phyloP scores from a whole-genome alignment of 106 monocot genomes.

The Acanthochlamys bracteata region DNA sequence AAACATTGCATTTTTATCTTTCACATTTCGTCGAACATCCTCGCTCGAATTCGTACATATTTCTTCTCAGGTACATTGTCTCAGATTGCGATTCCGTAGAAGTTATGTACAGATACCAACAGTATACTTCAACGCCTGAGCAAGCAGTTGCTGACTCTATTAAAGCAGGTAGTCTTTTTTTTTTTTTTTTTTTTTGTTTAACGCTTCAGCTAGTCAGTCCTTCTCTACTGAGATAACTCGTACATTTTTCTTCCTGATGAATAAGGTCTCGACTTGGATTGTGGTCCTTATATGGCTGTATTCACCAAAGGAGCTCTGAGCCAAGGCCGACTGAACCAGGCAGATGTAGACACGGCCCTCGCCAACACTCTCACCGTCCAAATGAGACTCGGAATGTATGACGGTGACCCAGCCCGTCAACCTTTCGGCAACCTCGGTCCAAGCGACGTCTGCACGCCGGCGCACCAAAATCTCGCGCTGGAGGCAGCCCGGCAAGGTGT shows the following conservation, averaged over 20 bases:
- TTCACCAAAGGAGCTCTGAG: constrained; percentile 49
- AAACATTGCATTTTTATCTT: too few species aligned
- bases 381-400: constrained; percentile 65
- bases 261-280: constrained; percentile 87
- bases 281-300: constrained; percentile 60
- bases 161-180: constrained; percentile 49
- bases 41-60: too few species aligned
- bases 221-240: too few species aligned
- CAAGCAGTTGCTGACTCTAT: constrained; percentile 84
- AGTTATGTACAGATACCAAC: constrained; percentile 76
- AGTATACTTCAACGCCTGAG: constrained; percentile 48
- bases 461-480: constrained; percentile 50
- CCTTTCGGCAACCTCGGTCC: constrained; percentile 30
- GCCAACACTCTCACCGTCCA: constrained; percentile 78
- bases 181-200: constrained; percentile 5
- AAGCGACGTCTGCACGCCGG: constrained; percentile 33
- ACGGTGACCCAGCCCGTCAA: constrained; percentile 32
- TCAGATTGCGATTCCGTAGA: constrained; percentile 97
- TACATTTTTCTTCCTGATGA: background rate
- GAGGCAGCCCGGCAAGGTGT: constrained; percentile 61
- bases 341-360: constrained; percentile 70
- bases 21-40: too few species aligned
- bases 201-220: too few species aligned
- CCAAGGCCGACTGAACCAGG: constrained; percentile 43
- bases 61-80: constrained; percentile 59